Evolutionary conservation across 2,329 filamentous ascomycete species (phyloP).

Genomic region (Fusarium fujikuroi): DNA sequence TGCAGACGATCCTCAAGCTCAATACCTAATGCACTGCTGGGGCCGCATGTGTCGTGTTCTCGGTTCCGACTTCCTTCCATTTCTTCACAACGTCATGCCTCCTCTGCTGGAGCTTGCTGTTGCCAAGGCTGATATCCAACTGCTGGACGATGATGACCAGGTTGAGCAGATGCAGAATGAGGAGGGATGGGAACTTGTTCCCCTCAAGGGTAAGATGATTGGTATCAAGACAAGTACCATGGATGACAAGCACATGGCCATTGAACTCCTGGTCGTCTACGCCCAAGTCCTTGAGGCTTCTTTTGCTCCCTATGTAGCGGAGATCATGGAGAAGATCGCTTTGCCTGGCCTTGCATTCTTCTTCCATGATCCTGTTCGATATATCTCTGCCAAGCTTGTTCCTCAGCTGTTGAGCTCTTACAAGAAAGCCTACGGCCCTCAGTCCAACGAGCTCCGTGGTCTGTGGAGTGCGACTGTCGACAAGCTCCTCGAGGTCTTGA

Average conservation of each 20-base stretch:
- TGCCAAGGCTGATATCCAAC: conserved; percentile 96
- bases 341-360: conserved; percentile 96
- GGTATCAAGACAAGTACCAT: conserved; percentile 97
- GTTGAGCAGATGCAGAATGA: conserved; percentile 93
- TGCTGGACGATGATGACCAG: conserved; percentile 94
- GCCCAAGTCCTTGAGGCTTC: conserved; percentile 93
- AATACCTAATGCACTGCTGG: conserved; percentile 99
- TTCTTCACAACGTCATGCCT: conserved; percentile 92
- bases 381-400: conserved; percentile 93
- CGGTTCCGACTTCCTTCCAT: conserved; percentile 89
- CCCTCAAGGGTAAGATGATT: conserved; percentile 96
- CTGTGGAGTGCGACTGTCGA: conserved; percentile 89
- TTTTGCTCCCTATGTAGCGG: conserved; percentile 90
- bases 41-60: conserved; percentile 98
- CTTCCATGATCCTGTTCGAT: conserved; percentile 97
- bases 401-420: conserved; percentile 93
- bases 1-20: conserved; percentile 92
- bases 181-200: conserved; percentile 97
- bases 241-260: conserved; percentile 99
- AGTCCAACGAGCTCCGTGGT: conserved; percentile 80
- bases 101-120: conserved; percentile 90
- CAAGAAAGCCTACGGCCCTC: conserved; percentile 87
- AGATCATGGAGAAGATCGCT: conserved; percentile 97
- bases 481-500: conserved; percentile 92
- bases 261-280: conserved; percentile 96